Base-by-base conservation (phyloP, 148 eudicot genomes). In the Rheum nobile region DNA sequence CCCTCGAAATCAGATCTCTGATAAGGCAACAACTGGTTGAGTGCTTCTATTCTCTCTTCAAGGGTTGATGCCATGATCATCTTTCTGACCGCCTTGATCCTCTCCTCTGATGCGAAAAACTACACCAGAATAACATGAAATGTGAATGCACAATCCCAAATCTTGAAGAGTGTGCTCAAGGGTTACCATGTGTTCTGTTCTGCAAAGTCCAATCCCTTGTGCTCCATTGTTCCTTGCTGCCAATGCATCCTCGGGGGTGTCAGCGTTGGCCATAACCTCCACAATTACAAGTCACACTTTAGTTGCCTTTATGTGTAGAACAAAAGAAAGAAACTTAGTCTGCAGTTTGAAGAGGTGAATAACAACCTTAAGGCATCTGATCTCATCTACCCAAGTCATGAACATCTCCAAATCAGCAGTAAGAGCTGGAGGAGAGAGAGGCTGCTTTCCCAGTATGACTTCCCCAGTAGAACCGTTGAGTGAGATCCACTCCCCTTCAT, bases 251-350 rank as follows among this genome's bases (percentile, higher is more conserved):
- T 88, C 94, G 3, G 99, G 99, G 22, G 99, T 90, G 75, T 96
- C 99, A 28, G 97, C 96, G 75, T 96, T 96, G 57, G 99, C 99
- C 99, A 96, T 96, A 67, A 96, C 99, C 99, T 95, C 75, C 73
- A 61, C 34, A 37, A 42, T 57, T 32, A 22, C 35, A 77, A 24
- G 63, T 12, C 1, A 57, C 4, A 57, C 2, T 57, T 10, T 9
- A 26, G 16, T 3, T 0, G 16, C 11, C 34, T 11, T 57, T 5
- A 57, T 1, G 24, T 57, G 67, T 28, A 11, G 63, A 54, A 22
- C 29, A 24, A 22, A 22, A 54, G 1, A 54, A 24, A 9, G 13
- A 24, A 21, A 8, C 29, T 1, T 19, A 16, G 2, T 46, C 19
- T 46, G 21, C n/a, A 46, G 16, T 43, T 43, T 43, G 14, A 43